Conservation (phyloP, 208 protist genomes). For the Wallacemonas sp. region DNA sequence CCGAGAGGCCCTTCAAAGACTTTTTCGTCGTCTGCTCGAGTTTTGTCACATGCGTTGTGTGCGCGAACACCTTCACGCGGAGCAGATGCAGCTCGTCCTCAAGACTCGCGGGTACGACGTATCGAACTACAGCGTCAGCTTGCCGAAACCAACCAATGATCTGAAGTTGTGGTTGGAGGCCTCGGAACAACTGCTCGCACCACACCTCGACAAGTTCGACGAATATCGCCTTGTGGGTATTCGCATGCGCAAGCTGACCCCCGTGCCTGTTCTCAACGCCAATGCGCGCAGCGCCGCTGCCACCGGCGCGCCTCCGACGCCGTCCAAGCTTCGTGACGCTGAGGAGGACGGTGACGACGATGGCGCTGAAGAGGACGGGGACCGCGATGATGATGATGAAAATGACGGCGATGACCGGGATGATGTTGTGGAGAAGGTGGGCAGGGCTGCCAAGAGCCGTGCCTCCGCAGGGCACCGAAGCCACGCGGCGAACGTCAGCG, state of each 20-base stretch:
- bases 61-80: conserved; percentile 41
- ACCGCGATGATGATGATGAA: not conserved
- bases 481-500: not conserved
- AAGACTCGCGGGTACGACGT: conserved; percentile 76
- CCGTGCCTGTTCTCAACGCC: not conserved
- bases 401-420: not conserved
- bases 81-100: conserved; percentile 53
- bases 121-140: conserved; percentile 55
- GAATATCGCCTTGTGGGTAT: conserved; percentile 78
- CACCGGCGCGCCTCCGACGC: not conserved
- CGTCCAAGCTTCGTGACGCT: not conserved
- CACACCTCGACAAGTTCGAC: conserved; percentile 53
- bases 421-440: not conserved
- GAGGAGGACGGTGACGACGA: conserved; percentile 15
- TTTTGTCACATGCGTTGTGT: conserved; percentile 56
- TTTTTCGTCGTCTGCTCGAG: conserved; percentile 51
- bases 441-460: not conserved
- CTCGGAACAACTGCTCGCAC: conserved; percentile 52
- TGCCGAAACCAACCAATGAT: conserved; percentile 65
- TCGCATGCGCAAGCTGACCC: conserved; percentile 59
- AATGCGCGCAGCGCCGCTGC: not conserved
- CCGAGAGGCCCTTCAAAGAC: conserved; percentile 43
- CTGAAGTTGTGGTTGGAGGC: conserved; percentile 63
- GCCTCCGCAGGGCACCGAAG: no score
- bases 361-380: conserved; percentile 9